Evolutionary conservation across 1,284 basidiomycete species (phyloP).

Genomic region (Puccinia brachypodii): DNA sequence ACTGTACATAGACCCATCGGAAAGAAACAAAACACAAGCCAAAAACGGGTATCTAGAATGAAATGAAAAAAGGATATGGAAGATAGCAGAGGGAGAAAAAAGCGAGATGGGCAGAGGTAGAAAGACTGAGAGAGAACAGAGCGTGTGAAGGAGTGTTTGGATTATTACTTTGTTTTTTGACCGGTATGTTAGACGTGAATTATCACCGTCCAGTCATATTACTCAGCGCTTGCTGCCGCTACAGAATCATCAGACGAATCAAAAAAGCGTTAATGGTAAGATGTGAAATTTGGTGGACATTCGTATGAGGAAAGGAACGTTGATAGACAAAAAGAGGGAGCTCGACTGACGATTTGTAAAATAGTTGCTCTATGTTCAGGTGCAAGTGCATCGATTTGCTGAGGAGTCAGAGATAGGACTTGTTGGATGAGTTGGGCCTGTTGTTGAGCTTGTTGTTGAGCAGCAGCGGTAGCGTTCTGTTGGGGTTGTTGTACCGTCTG

Average conservation of each 20-base stretch:
- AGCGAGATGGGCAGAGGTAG: no score
- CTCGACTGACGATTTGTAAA: slow-evolving; percentile 63
- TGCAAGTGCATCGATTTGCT: slow-evolving; percentile 81
- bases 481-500: slow-evolving; percentile 5
- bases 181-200: neutral
- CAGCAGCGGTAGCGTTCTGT: neutral
- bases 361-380: slow-evolving; percentile 81
- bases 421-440: slow-evolving; percentile 60
- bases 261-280: neutral
- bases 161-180: neutral
- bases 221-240: slow-evolving; percentile 42
- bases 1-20: no score
- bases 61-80: no score
- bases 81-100: no score
- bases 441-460: no score
- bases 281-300: neutral
- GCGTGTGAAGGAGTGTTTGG: neutral
- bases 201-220: slow-evolving; percentile 33
- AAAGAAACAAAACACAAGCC: no score
- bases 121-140: neutral
- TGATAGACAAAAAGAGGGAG: neutral
- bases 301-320: neutral
- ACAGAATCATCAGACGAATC: neutral
- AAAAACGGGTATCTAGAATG: no score
- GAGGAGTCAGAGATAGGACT: slow-evolving; percentile 78